Base-by-base conservation (phyloP, 768 basidiomycete genomes). In the Daedalea quercina region DNA sequence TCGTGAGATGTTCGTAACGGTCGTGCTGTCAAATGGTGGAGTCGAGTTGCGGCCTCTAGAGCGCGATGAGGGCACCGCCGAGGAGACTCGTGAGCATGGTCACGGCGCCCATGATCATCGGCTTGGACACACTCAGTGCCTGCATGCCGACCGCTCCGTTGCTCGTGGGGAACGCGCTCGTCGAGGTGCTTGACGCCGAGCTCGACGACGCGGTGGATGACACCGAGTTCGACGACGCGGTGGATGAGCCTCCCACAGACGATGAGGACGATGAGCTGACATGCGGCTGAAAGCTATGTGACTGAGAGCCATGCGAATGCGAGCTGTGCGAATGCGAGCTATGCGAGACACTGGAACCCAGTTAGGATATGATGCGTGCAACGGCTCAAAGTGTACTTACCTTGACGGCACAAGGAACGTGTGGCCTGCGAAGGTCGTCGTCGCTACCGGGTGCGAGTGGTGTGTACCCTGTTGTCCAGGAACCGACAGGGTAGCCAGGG, bases 381-480 rank as follows among this genome's bases (percentile, higher is more conserved):
- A 24, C 15, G 12, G 6, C 3, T 3, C 13, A n/a, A 4, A 23
- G 11, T 3, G n/a, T 11, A 54, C 56, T 33, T 24, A 54, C 56
- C 25, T 44, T 1, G 54, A 37, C 12, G 57, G 56, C 3, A 53
- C 58, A 40, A 60, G 57, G 55, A 63, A 60, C 31, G 47, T 46
- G 49, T 59, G 57, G 13, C 62, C 62, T 6, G 55, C 62, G 45
- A 63, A 61, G 20, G 54, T 42, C 20, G 62, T 63, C 37, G 55
- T 56, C 48, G 54, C 47, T 7, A 19, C 46, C 31, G 28, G 26
- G n/a, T 7, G 22, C 37, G 24, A 31, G 15, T 15, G 13, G 3
- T n/a, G n/a, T n/a, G n/a, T n/a, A n/a, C n/a, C n/a, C n/a, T 6
- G 15, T 15, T 40, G 13, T 15, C 44, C 35, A 2, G 44, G 43